A percentile compares a stretch with the other conserved stretches of the same genome.
Evolutionary conservation across 345 rosid species (phyloP).

Genomic region (Leavenworthia alabamica): DNA sequence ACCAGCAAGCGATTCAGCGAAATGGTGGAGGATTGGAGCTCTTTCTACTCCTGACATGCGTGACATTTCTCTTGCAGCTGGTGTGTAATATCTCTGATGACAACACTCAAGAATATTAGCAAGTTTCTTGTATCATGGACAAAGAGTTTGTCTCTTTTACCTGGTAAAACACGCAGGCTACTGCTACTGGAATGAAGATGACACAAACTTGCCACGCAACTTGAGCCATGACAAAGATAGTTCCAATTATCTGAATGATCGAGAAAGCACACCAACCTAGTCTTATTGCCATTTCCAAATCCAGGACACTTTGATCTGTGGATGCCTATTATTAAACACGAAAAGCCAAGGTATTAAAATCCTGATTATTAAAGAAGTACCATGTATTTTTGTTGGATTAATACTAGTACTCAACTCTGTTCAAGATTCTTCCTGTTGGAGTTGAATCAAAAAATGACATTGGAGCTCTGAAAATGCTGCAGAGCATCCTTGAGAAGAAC

Average conservation of each 20-base stretch:
- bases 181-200: conserved; percentile 95
- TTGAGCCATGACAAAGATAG: conserved; percentile 84
- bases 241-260: conserved; percentile 69
- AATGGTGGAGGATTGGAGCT: conserved; percentile 94
- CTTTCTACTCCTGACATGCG: conserved; percentile 76
- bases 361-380: background rate
- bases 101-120: background rate
- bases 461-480: conserved; percentile 65
- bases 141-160: conserved; percentile 34
- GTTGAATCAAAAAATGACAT: conserved; percentile 96
- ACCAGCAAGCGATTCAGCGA: conserved; percentile 85
- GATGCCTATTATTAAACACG: conserved; percentile 53
- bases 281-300: conserved; percentile 70
- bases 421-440: conserved; percentile 89
- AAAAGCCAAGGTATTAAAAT: background rate
- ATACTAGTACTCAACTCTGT: conserved; percentile 51
- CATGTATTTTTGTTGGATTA: background rate
- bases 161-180: conserved; percentile 88
- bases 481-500: conserved; percentile 72
- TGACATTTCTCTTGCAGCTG: conserved; percentile 89
- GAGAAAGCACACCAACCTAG: conserved; percentile 95
- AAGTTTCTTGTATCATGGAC: background rate
- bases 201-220: conserved; percentile 96
- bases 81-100: conserved; percentile 75
- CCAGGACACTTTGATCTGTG: conserved; percentile 83